phyloP scores from a whole-genome alignment of 352 stramenopile genomes.

The Phytopythium montanum region DNA sequence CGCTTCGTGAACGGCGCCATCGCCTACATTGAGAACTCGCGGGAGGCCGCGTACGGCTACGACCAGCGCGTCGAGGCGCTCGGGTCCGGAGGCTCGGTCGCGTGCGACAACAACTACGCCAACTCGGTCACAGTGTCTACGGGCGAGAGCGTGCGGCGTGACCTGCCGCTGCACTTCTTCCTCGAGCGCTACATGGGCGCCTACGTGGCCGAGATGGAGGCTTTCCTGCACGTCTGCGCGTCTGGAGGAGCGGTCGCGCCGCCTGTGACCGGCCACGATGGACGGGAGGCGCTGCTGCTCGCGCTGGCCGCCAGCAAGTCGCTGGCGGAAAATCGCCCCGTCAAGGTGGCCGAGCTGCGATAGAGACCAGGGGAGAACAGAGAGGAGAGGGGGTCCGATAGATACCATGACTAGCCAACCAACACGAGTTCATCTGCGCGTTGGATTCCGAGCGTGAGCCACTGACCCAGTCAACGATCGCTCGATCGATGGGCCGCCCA shows the following conservation, averaged over 20 bases:
- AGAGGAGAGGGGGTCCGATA: too few relatives aligned
- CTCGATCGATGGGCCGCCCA: too few relatives aligned
- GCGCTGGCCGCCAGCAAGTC: constrained; percentile 44
- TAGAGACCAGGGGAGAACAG: too few relatives aligned
- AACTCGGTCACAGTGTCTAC: constrained; percentile 44
- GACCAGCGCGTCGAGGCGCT: constrained; percentile 91
- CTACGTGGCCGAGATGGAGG: constrained; percentile 34
- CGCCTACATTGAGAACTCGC: constrained; percentile 90
- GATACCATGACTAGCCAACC: too few relatives aligned
- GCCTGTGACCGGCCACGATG: constrained; percentile 36
- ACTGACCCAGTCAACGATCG: too few relatives aligned
- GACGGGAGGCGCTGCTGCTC: constrained; percentile 41
- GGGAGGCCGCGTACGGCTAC: constrained; percentile 90
- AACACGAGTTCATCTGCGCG: too few relatives aligned
- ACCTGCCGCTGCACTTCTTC: constrained; percentile 93
- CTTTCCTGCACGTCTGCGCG: constrained; percentile 29
- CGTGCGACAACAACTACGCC: constrained; percentile 90
- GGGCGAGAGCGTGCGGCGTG: constrained; percentile 20
- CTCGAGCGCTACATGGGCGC: constrained; percentile 89
- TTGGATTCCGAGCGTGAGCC: too few relatives aligned
- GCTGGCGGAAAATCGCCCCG: constrained; percentile 37
- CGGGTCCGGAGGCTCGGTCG: constrained; percentile 80
- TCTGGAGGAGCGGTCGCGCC: not conserved
- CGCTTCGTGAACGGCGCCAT: constrained; percentile 75
- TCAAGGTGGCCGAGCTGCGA: constrained; percentile 38